A percentile compares a stretch with the other conserved stretches of the same genome.
phyloP scores from a whole-genome alignment of 2,329 filamentous ascomycete species.

The Cladosporium oxysporum region DNA sequence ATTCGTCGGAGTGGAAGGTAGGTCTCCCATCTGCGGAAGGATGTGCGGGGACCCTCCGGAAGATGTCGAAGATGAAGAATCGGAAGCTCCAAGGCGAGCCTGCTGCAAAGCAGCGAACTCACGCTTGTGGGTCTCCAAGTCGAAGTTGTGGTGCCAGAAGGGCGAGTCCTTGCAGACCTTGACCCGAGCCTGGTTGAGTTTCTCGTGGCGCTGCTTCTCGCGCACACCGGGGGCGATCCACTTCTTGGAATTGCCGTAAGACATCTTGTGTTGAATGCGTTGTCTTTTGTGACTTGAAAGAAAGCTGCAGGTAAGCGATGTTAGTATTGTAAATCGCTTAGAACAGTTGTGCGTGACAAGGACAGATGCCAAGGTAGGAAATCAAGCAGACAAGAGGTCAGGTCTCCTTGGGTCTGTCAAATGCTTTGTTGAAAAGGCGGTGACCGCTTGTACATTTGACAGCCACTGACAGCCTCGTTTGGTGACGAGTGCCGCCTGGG shows the following conservation, averaged over 20 bases:
- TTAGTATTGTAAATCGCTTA: background rate
- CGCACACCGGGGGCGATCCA: conserved; percentile 25
- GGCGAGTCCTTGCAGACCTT: conserved; percentile 32
- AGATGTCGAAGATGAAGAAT: background rate
- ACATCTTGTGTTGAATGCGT: conserved; percentile 5
- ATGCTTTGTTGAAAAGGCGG: background rate
- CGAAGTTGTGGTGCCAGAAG: conserved; percentile 30
- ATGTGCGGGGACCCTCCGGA: background rate
- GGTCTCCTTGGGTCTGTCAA: background rate
- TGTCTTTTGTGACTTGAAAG: background rate
- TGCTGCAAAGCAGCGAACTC: conserved; percentile 23
- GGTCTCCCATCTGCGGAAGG: background rate
- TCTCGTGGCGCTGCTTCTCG: conserved; percentile 23
- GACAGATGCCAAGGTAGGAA: background rate
- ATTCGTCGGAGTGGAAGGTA: background rate
- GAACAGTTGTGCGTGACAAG: background rate
- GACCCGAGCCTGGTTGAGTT: conserved; percentile 26
- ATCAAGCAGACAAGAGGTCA: background rate
- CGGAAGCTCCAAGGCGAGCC: background rate
- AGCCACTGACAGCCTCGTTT: background rate
- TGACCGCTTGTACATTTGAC: background rate
- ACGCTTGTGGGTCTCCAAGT: conserved; percentile 28
- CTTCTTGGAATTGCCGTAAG: conserved; percentile 19
- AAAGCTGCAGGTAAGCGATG: background rate
- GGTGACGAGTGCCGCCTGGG: background rate